Base-by-base conservation (phyloP, 768 basidiomycete genomes). In the Artomyces pyxidatus region DNA sequence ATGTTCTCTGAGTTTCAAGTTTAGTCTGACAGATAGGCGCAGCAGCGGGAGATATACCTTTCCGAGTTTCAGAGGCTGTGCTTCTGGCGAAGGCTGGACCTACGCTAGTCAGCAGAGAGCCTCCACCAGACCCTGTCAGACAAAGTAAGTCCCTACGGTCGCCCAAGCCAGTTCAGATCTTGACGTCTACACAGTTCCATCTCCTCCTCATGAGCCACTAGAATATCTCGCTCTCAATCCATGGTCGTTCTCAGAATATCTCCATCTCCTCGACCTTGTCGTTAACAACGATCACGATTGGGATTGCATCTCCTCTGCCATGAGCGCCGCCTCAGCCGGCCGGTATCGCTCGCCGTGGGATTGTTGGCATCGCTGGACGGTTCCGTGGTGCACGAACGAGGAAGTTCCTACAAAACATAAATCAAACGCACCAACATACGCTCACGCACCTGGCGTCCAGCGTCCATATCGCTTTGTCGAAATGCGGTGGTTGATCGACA, bases 321-420 rank as follows among this genome's bases (percentile, higher is more conserved):
- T 54, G 10, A 57, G 51, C 26, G 39, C 28, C 2, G 22, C 30
- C 16, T 29, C 38, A 45, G 12, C 37, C 35, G 17, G 21, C 28
- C 12, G 52, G 55, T 19, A 48, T 42, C 38, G 45, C 53, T 19
- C 45, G 21, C 22, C 45, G 17, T 57, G 55, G 55, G 55, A 57
- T 40, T 57, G 55, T 29, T 57, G 55, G 55, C 55, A 57, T 14
- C 55, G 55, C 21, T 57, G 53, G 55, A 25, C 37, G 5, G 53
- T 57, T n/a, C 49, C 55, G 10, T 57, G 55, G 55, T 51, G 42
- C 22, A 37, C 48, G 10, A 30, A 37, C 19, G 40, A 43, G 26
- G 30, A 25, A 17, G n/a, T 14, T 3, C 11, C 30, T 16, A 21
- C 29, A 17, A 28, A 37, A 17, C 26, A 32, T n/a, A 45, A 37